Evolutionary conservation across 495 filamentous ascomycete species (phyloP).

Genomic region (Aspergillus baeticus): DNA sequence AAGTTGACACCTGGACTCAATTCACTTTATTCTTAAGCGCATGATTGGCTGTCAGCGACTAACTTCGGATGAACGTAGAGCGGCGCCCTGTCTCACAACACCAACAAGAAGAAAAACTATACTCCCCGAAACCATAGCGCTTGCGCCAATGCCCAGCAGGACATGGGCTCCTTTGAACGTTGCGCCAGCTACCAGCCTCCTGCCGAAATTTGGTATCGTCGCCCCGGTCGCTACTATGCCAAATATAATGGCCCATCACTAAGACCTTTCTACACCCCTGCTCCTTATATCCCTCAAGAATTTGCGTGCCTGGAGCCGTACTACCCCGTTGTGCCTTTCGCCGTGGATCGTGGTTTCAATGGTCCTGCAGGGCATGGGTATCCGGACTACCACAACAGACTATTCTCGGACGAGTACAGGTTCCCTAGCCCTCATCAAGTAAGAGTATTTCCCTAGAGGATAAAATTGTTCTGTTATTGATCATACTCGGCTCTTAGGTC

Average conservation of each 20-base stretch:
- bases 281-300: not conserved
- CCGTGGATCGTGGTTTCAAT: not conserved
- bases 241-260: not conserved
- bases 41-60: not conserved
- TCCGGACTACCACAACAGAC: slow-evolving; percentile 3
- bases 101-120: not conserved
- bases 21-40: not conserved
- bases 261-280: not conserved
- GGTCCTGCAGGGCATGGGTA: not conserved
- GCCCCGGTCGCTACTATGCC: not conserved
- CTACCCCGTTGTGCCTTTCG: not conserved
- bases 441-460: not conserved
- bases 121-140: not conserved
- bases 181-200: not conserved
- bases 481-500: not conserved
- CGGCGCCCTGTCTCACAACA: not conserved
- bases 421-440: slow-evolving; percentile 20
- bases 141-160: not conserved
- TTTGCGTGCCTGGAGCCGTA: not conserved
- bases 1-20: not conserved
- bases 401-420: slow-evolving; percentile 19
- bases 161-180: not conserved
- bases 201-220: not conserved
- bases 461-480: not conserved
- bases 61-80: not conserved